Percentiles rank a stretch among this genome's conserved stretches.
Evolutionary conservation across 768 basidiomycete species (phyloP).

Genomic region (Lactarius trivialis): DNA sequence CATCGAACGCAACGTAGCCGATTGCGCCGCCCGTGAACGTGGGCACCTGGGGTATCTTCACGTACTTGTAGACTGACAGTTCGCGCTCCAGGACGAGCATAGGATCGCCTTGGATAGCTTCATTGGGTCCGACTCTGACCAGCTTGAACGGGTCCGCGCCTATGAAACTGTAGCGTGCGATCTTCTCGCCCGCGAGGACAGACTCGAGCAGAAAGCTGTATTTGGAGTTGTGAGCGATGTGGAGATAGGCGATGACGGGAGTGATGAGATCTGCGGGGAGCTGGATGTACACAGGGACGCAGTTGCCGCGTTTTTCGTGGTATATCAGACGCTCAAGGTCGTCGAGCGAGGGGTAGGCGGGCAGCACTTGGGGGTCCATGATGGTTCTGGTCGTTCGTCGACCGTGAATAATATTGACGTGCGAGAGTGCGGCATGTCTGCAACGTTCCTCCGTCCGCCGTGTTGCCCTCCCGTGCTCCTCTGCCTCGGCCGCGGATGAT

Average conservation of each 20-base stretch:
- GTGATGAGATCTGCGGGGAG: conserved; percentile 95
- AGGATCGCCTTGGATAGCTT: conserved; percentile 84
- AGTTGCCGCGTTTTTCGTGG: conserved; percentile 81
- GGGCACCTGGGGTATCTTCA: conserved; percentile 85
- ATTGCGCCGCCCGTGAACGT: conserved; percentile 98
- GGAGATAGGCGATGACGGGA: conserved; percentile 93
- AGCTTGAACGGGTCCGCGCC: conserved; percentile 95
- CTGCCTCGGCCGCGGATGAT: conserved; percentile 44
- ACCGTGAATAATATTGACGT: not conserved
- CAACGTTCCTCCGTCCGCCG: not conserved
- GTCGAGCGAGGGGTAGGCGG: conserved; percentile 65
- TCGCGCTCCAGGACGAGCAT: conserved; percentile 79
- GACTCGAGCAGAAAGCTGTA: conserved; percentile 96
- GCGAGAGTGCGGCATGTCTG: not conserved
- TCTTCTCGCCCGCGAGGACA: conserved; percentile 81
- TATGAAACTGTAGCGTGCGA: conserved; percentile 93
- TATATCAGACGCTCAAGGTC: conserved; percentile 71
- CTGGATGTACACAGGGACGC: conserved; percentile 87
- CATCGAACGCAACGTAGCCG: conserved; percentile 96
- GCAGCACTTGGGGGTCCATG: conserved; percentile 37
- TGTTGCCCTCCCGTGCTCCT: not conserved
- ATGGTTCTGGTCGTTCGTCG: not conserved
- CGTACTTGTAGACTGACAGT: conserved; percentile 78
- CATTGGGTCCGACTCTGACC: conserved; percentile 78
- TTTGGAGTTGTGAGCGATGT: conserved; percentile 85